A percentile compares a stretch with the other conserved stretches of the same genome.
Evolutionary conservation across 129 eudicot species (phyloP).

Genomic region (Flaveria sonorensis): DNA sequence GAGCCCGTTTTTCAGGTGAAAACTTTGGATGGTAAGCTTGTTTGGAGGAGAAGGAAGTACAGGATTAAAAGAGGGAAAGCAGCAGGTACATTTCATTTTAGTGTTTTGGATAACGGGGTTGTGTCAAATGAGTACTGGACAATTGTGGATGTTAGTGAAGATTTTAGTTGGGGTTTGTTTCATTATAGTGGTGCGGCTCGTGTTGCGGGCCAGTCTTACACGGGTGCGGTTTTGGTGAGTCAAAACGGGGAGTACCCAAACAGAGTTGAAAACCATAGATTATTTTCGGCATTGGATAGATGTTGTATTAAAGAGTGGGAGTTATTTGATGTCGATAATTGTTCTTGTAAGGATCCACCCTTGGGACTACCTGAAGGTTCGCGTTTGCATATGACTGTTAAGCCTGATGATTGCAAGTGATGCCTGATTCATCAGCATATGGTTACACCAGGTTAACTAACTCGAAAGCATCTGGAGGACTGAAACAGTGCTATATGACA

Average conservation of each 20-base stretch:
- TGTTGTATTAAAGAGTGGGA: conserved; percentile 90
- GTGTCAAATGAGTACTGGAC: conserved; percentile 96
- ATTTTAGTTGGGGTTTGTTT: conserved; percentile 93
- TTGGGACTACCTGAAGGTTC: conserved; percentile 81
- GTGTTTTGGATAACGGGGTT: conserved; percentile 95
- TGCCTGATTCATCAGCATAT: neutral
- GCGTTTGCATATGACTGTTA: conserved; percentile 50
- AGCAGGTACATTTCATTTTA: conserved; percentile 74
- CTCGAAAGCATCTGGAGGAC: neutral
- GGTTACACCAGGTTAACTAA: neutral
- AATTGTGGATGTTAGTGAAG: conserved; percentile 78
- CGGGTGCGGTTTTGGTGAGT: conserved; percentile 91
- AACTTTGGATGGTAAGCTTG: conserved; percentile 66
- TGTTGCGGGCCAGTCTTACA: conserved; percentile 90
- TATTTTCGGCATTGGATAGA: conserved; percentile 60
- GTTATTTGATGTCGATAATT: conserved; percentile 73
- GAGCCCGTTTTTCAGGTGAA: conserved; percentile 95
- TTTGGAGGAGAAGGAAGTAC: conserved; percentile 90
- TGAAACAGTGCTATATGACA: neutral
- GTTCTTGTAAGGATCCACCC: conserved; percentile 71
- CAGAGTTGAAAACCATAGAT: conserved; percentile 40
- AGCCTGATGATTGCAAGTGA: conserved; percentile 24
- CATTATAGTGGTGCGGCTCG: conserved; percentile 97
- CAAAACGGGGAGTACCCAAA: conserved; percentile 73
- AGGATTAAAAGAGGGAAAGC: conserved; percentile 81